Evolutionary conservation across 2,329 filamentous ascomycete genomes (phyloP).

Genomic region (Chalara sp.): DNA sequence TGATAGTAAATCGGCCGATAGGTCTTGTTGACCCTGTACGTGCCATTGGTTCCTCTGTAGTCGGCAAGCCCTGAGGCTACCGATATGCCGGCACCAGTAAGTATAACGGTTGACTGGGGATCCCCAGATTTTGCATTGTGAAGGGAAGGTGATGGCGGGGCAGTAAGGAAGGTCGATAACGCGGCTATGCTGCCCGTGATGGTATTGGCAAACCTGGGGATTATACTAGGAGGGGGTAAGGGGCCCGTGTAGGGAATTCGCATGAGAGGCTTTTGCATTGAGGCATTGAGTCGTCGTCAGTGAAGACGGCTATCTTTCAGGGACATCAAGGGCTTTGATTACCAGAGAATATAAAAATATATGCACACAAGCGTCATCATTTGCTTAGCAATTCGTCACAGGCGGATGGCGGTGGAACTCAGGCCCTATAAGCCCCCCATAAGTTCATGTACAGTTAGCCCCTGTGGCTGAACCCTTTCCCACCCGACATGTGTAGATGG

Average conservation of each 20-base stretch:
- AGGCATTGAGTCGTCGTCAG: conserved; percentile 1
- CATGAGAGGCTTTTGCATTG: conserved; percentile 67
- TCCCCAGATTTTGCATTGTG: conserved; percentile 29
- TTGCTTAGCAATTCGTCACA: too few relatives aligned
- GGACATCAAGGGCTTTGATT: neutral
- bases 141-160: conserved; percentile 45
- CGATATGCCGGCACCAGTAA: conserved; percentile 85
- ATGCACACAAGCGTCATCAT: too few relatives aligned
- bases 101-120: conserved; percentile 45
- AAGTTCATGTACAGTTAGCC: too few relatives aligned
- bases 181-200: conserved; percentile 69
- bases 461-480: too few relatives aligned
- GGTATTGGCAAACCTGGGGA: conserved; percentile 66
- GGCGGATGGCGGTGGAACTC: too few relatives aligned
- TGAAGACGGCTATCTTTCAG: conserved; percentile 1
- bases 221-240: conserved; percentile 66
- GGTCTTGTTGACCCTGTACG: conserved; percentile 83
- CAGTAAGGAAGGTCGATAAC: conserved; percentile 67
- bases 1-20: conserved; percentile 91
- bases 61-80: conserved; percentile 90
- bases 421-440: too few relatives aligned
- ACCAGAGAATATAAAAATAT: too few relatives aligned
- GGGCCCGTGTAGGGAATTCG: conserved; percentile 87
- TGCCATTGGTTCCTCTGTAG: conserved; percentile 84
- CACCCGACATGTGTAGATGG: too few relatives aligned